Evolutionary conservation across 768 basidiomycete genomes (phyloP), one percentile per base, ranked within the genome.

Genomic region (Rhizopogon roseolus): DNA sequence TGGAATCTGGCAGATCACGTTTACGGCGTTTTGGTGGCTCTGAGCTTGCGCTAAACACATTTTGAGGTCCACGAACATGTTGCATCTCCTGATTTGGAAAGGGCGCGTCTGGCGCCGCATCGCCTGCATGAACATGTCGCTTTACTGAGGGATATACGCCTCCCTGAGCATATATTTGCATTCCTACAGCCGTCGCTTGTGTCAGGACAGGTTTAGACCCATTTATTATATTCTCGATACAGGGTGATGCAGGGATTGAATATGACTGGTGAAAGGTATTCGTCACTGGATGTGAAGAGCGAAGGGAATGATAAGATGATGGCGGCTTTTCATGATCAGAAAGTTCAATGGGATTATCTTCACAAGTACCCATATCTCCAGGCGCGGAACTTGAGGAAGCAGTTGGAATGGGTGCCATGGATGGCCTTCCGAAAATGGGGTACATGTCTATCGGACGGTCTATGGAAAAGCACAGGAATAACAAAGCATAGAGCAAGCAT

Each of bases 1-100:
- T 60, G 29, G 6, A 7, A 50, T 48, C n/a, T 32, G 27, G 45
- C 4, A 25, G 41, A 7, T 16, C 19, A n/a, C 41, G 51, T n/a
- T 49, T 27, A 9, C 41, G 46, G 28, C 55, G 61, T 52, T 54
- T 60, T 49, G 48, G 38, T 29, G 57, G 59, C 3, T 52, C 34
- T 32, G 52, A 44, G 34, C 58, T 34, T 34, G 53, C 50, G 25
- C 59, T 41, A 59, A 74, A 76, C n/a, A 54, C 55, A 40, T 67
- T 76, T 62, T 86, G 85, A 16, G 71, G 65, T 36, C 85, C 85
- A 58, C 77, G 81, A 57, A 85, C 75, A 68, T 89, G 88, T 62
- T 86, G 85, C 14, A 70, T 72, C 22, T 71, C 67, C 43, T 60
- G 60, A 58, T 71, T 69, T 29, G 87, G 88, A 61, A 77, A 80